Base-by-base conservation (phyloP, 441 rosid genomes). In the Melastoma candidum region DNA sequence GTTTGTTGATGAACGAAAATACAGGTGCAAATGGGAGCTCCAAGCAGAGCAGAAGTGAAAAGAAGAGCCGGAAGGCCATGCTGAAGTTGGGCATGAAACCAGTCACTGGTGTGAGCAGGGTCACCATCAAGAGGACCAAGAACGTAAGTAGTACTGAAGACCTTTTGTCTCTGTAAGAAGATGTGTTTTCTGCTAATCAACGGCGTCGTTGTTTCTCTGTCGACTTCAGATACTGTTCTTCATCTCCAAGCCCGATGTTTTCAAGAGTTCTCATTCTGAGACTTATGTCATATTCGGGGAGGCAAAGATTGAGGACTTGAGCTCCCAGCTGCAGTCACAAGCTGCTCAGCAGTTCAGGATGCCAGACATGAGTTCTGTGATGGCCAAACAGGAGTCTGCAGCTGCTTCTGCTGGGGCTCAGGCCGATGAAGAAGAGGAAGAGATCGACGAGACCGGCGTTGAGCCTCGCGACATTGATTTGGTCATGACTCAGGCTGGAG, bases 261-360 rank as follows among this genome's bases (percentile, higher is more conserved):
- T 60, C 58, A 60, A 60, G 64, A 52, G 64, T 51, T 57, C 64
- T 36, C 64, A 60, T 50, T 60, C 64, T 4, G 64, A 60, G 44
- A 60, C 64, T 3, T 60, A 60, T 12, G 14, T 60, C 47, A 60
- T 60, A 52, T 60, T 60, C 5, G 64, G 64, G 12, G 64, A 60
- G 64, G 64, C 64, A 7, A 60, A 60, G 64, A 60, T 60, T 1
- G 64, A 60, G 44, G 64, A 60, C 56, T 47, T 60, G 51, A 60
- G 57, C 58, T 50, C 64, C 39, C 64, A 60, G 24, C 64, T 60
- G 45, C 64, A 60, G 39, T 39, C 56, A 36, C 57, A 60, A 26
- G 64, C 64, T 52, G 57, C 64, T 11, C 57, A 60, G 56, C 57
- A 60, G 58, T 60, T 60, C 52, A 52, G 57, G 56, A 47, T 46